Evolutionary conservation across 305 asterid species (phyloP).

Genomic region (Solanum hybrid): DNA sequence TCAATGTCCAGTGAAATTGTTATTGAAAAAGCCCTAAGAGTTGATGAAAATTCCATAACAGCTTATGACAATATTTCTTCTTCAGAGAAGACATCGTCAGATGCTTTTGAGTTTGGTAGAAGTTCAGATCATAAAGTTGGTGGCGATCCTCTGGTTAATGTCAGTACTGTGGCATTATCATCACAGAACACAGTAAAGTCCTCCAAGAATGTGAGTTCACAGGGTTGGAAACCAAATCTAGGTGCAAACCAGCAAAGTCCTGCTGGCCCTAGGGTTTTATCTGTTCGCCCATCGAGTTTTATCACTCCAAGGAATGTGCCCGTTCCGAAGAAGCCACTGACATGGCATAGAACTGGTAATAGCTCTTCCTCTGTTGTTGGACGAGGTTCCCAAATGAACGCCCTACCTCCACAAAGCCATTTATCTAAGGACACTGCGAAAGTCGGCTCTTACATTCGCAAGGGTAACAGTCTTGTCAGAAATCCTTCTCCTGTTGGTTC

Average conservation of each 20-base stretch:
- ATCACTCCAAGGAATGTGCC: conserved; percentile 27
- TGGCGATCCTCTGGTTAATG: neutral
- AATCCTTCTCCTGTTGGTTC: conserved; percentile 36
- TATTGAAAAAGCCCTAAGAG: conserved; percentile 18
- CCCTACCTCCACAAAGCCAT: conserved; percentile 26
- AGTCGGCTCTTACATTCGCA: conserved; percentile 54
- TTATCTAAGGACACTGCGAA: conserved; percentile 22
- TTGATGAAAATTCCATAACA: conserved; percentile 20
- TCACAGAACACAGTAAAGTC: conserved; percentile 21
- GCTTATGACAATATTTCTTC: conserved; percentile 15
- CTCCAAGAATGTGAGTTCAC: conserved; percentile 24
- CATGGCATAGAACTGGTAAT: conserved; percentile 66
- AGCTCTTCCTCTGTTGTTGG: conserved; percentile 28
- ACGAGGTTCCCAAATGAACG: conserved; percentile 23
- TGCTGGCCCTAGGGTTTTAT: conserved; percentile 29
- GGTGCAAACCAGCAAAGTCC: conserved; percentile 30
- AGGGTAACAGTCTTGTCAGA: conserved; percentile 84
- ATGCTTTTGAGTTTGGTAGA: conserved; percentile 5
- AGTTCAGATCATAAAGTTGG: conserved; percentile 10
- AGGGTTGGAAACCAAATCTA: conserved; percentile 27
- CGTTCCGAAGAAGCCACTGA: conserved; percentile 48
- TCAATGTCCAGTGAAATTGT: conserved; percentile 24
- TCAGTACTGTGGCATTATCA: conserved; percentile 16
- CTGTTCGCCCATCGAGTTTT: conserved; percentile 27
- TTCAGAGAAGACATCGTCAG: conserved; percentile 16